Conservation (phyloP, 768 basidiomycete species). For the Cyclocybe aegerita region DNA sequence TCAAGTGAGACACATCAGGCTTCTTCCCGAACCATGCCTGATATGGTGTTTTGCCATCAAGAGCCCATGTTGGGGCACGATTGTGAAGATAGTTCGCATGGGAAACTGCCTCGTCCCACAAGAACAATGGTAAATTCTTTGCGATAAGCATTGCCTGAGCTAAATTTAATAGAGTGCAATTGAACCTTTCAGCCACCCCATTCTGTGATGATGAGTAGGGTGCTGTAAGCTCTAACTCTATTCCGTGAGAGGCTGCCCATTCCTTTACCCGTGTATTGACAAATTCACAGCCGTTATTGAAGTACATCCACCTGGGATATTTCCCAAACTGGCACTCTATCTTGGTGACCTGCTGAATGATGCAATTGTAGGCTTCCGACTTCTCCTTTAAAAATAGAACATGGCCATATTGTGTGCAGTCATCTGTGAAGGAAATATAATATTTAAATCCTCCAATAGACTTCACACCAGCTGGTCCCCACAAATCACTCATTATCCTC, state of each 20-base stretch:
- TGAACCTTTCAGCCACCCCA: too few species aligned
- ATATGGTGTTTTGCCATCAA: slow-evolving; percentile 17
- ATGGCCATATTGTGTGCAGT: slow-evolving; percentile 4
- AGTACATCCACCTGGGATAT: too few species aligned
- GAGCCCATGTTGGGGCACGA: slow-evolving; percentile 15
- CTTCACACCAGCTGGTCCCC: slow-evolving; percentile 23
- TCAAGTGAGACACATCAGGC: slow-evolving; percentile 12
- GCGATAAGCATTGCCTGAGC: slow-evolving; percentile 30
- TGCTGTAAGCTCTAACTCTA: too few species aligned
- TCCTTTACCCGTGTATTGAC: too few species aligned
- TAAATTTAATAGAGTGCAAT: too few species aligned
- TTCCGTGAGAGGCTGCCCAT: too few species aligned
- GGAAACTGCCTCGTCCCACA: slow-evolving; percentile 29
- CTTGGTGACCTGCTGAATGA: too few species aligned
- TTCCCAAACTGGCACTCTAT: too few species aligned
- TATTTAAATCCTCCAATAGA: slow-evolving; percentile 21
- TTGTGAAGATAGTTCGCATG: slow-evolving; percentile 26
- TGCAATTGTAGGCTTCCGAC: too few species aligned
- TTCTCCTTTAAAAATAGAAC: slow-evolving; percentile 16
- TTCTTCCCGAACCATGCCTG: slow-evolving; percentile 8
- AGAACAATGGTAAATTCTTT: slow-evolving; percentile 16
- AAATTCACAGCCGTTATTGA: too few species aligned
- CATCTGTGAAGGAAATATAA: slow-evolving; percentile 26
- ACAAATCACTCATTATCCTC: slow-evolving; percentile 22
- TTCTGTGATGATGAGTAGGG: too few species aligned